Conservation (phyloP, 176 grass and related monocot species). For the Paspalum notatum region DNA sequence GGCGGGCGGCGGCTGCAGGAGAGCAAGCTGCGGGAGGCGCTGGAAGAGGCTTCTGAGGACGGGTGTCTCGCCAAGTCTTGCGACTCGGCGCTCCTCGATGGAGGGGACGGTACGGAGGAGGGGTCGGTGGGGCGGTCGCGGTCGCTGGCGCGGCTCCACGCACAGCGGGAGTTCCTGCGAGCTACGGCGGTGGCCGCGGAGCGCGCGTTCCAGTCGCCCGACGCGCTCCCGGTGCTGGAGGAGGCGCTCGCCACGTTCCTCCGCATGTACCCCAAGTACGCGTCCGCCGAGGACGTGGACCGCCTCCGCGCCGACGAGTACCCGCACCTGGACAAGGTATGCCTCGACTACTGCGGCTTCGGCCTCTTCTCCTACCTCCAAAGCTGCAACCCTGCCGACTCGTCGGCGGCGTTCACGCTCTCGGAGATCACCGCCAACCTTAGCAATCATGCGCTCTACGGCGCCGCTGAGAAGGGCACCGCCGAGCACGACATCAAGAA, state of each 20-base stretch:
- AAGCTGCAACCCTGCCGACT: slow-evolving; percentile 71
- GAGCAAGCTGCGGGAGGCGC: slow-evolving; percentile 90
- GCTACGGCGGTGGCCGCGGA: slow-evolving; percentile 82
- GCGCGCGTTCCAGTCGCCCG: slow-evolving; percentile 67
- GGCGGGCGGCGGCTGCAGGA: slow-evolving; percentile 78
- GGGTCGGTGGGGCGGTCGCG: slow-evolving; percentile 76
- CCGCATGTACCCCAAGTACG: slow-evolving; percentile 91
- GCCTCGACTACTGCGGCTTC: slow-evolving; percentile 99
- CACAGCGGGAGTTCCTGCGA: slow-evolving; percentile 89
- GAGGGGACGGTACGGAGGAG: slow-evolving; percentile 54
- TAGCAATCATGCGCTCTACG: slow-evolving; percentile 94
- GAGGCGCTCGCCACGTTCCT: slow-evolving; percentile 85
- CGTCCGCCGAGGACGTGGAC: slow-evolving; percentile 71
- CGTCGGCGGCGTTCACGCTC: slow-evolving; percentile 76
- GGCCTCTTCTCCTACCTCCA: slow-evolving; percentile 95
- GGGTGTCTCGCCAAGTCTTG: slow-evolving; percentile 87
- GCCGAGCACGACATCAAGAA: slow-evolving; percentile 73
- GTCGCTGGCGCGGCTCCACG: slow-evolving; percentile 87
- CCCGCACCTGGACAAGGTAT: slow-evolving; percentile 82
- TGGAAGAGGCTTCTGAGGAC: slow-evolving; percentile 95
- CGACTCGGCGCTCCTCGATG: slow-evolving; percentile 54
- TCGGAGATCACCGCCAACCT: slow-evolving; percentile 91
- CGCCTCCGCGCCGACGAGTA: slow-evolving; percentile 83
- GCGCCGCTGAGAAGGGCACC: slow-evolving; percentile 77
- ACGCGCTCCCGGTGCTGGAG: slow-evolving; percentile 58